phyloP scores from a whole-genome alignment of 352 stramenopile genomes.

The Pythium folliculosum region DNA sequence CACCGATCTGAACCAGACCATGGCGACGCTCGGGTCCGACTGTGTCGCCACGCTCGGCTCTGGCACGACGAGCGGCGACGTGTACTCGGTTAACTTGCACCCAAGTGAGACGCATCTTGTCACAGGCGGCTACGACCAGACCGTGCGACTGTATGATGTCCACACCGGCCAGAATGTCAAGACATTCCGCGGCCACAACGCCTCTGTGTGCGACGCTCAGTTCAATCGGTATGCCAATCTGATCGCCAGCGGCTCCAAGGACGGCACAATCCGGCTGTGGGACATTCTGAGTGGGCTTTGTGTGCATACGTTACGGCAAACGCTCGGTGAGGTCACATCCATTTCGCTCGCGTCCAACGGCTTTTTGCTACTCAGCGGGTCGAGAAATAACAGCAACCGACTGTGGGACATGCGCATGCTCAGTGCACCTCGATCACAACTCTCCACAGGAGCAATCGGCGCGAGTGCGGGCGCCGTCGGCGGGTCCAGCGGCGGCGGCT shows the following conservation, averaged over 20 bases:
- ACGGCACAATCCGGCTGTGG: slow-evolving; percentile 85
- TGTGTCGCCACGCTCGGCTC: slow-evolving; percentile 27
- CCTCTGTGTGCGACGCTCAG: slow-evolving; percentile 84
- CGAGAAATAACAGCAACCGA: slow-evolving; percentile 87
- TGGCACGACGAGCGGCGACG: slow-evolving; percentile 50
- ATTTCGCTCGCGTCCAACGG: slow-evolving; percentile 83
- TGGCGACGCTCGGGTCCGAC: slow-evolving; percentile 13
- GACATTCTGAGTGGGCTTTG: slow-evolving; percentile 88
- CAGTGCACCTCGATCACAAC: slow-evolving; percentile 59
- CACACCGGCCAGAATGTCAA: slow-evolving; percentile 67
- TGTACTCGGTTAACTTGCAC: slow-evolving; percentile 87
- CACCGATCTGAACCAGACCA: slow-evolving; percentile 8
- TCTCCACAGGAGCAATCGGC: slow-evolving; percentile 35
- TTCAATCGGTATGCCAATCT: slow-evolving; percentile 89
- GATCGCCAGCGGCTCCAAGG: slow-evolving; percentile 84
- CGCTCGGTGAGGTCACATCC: slow-evolving; percentile 84
- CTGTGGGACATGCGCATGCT: slow-evolving; percentile 90
- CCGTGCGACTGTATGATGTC: slow-evolving; percentile 85
- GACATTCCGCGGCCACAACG: slow-evolving; percentile 79
- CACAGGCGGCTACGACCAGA: slow-evolving; percentile 87
- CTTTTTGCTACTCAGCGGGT: slow-evolving; percentile 79
- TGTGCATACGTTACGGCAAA: slow-evolving; percentile 84
- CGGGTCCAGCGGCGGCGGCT: slow-evolving; percentile 1
- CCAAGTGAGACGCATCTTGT: slow-evolving; percentile 86
- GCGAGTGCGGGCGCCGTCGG: slow-evolving; percentile 10